phyloP scores from a whole-genome alignment of 2,329 filamentous ascomycete species.

The Claviceps digitariae region DNA sequence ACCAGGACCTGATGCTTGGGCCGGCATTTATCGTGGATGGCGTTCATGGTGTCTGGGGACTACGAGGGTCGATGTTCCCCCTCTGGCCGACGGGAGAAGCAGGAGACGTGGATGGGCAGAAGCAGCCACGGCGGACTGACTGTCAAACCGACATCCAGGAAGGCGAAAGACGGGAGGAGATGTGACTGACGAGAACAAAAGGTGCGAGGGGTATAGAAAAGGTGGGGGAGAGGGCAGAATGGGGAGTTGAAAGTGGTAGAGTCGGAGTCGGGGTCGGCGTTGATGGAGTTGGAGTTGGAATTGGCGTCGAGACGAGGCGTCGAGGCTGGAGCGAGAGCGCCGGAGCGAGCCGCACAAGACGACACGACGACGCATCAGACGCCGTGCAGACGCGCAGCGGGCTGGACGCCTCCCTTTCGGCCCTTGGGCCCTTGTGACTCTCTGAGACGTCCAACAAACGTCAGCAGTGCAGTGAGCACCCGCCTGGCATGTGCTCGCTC shows the following conservation, averaged over 20 bases:
- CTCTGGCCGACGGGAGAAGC: not conserved
- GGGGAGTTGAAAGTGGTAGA: not conserved
- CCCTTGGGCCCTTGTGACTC: too few relatives aligned
- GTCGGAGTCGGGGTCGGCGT: not conserved
- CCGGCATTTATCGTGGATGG: constrained; percentile 55
- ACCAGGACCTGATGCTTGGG: constrained; percentile 96
- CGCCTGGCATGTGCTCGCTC: too few relatives aligned
- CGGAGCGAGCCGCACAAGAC: not conserved
- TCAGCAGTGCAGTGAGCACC: too few relatives aligned
- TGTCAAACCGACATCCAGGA: not conserved
- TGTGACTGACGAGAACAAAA: not conserved
- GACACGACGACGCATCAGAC: not conserved
- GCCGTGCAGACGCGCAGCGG: not conserved
- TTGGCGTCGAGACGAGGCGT: not conserved
- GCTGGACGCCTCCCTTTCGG: too few relatives aligned
- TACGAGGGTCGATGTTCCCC: not conserved
- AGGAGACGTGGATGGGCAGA: not conserved
- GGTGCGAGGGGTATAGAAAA: too few relatives aligned
- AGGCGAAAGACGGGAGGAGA: not conserved
- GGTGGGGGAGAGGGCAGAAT: not conserved
- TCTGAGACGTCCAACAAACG: too few relatives aligned
- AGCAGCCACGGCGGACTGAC: constrained; percentile 3
- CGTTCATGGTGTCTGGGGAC: constrained; percentile 36
- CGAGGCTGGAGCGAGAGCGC: not conserved
- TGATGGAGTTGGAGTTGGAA: not conserved